Conservation (phyloP, 2,329 filamentous ascomycete species). For the Aspergillus sp. region DNA sequence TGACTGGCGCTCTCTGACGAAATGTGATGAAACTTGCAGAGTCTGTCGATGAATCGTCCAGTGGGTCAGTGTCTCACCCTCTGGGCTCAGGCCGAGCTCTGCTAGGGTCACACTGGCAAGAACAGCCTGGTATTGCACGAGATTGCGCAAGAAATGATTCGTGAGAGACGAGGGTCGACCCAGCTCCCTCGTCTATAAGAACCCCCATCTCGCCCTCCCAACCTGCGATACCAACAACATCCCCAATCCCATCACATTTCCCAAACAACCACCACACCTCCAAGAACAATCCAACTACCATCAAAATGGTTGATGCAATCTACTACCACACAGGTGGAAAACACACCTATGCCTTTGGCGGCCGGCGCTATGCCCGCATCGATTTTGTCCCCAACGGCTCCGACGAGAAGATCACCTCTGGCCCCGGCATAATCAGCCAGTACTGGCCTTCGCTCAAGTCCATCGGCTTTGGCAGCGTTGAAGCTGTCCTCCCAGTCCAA, state of each 20-base stretch:
- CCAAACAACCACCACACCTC: neutral
- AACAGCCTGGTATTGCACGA: neutral
- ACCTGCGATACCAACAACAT: neutral
- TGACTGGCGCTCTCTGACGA: neutral
- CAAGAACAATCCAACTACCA: neutral
- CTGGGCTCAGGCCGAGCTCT: neutral
- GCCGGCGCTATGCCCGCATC: constrained; percentile 10
- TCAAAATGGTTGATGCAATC: constrained; percentile 12
- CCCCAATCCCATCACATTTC: neutral
- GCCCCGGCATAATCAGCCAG: neutral
- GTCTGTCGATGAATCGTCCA: neutral
- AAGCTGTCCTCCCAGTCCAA: constrained; percentile 3
- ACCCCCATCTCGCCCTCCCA: neutral
- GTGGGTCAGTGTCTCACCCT: neutral
- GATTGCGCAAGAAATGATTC: neutral
- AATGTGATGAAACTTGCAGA: neutral
- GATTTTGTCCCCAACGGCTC: neutral
- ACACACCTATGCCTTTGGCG: constrained; percentile 6
- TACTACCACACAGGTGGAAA: neutral
- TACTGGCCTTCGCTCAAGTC: constrained; percentile 5
- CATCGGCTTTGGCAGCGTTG: constrained; percentile 9
- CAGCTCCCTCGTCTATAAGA: neutral
- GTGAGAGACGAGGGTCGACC: neutral
- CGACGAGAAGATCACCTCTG: constrained; percentile 2
- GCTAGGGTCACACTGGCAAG: neutral